Conservation (phyloP, 495 filamentous ascomycete genomes). For the Neurospora cerealis region DNA sequence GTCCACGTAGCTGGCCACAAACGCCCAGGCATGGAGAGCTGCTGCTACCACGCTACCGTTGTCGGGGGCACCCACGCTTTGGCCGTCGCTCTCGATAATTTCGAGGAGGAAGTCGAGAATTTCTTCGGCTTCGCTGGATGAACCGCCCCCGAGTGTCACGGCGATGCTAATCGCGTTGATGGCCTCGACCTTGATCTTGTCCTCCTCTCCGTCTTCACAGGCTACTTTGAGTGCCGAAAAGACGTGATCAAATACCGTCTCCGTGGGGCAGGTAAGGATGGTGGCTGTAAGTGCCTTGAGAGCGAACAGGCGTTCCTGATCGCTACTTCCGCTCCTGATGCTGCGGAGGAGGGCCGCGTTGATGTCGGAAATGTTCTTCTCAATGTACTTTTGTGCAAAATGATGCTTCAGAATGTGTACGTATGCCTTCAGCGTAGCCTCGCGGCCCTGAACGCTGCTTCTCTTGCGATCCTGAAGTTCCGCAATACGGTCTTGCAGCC, state of each 20-base stretch:
- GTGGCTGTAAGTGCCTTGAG: constrained; percentile 69
- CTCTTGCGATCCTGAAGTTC: constrained; percentile 83
- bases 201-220: constrained; percentile 60
- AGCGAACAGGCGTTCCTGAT: constrained; percentile 63
- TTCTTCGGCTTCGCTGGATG: constrained; percentile 57
- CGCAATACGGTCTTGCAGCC: constrained; percentile 60
- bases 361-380: constrained; percentile 51
- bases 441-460: constrained; percentile 69
- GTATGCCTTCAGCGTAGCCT: constrained; percentile 60
- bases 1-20: constrained; percentile 72
- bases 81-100: constrained; percentile 77
- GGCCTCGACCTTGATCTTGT: constrained; percentile 56
- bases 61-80: constrained; percentile 62
- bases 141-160: constrained; percentile 71
- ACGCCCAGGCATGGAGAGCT: constrained; percentile 81
- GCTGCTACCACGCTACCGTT: constrained; percentile 68
- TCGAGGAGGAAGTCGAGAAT: constrained; percentile 78
- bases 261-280: constrained; percentile 59
- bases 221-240: constrained; percentile 54
- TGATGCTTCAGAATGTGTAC: constrained; percentile 63
- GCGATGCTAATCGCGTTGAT: constrained; percentile 66
- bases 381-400: constrained; percentile 59
- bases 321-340: constrained; percentile 58
- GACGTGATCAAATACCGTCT: constrained; percentile 58
- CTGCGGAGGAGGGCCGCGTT: constrained; percentile 61